Base-by-base conservation (phyloP, 768 basidiomycete genomes). In the Lanmaoa rubissima region DNA sequence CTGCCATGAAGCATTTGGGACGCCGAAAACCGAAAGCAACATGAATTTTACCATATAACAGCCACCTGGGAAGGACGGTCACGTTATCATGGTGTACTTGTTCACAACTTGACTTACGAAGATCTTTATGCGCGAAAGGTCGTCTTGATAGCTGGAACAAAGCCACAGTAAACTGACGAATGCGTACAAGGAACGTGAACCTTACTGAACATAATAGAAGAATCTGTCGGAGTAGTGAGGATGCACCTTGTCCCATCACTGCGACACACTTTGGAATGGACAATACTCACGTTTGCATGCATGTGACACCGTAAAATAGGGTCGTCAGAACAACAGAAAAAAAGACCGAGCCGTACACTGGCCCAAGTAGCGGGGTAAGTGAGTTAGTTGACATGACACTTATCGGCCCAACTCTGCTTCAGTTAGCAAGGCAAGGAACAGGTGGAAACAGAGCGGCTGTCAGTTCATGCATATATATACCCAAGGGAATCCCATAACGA, bases 261-360 rank as follows among this genome's bases (percentile, higher is more conserved):
- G 7, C 11, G 17, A 43, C 11, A 4, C 12, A 5, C 12, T n/a
- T 28, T 11, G 7, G 28, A 34, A 36, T 24, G 14, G 17, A 24
- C 5, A 17, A 21, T 5, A 48, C 58, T 40, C 41, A 61, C 60
- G 53, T 44, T 53, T 61, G 60, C 53, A 60, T 55, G 31, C 60
- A 60, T 14, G 52, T 13, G 6, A 48, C 5, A 2, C 59, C 53
- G 0, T 61, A 61, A 48, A 61, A 31, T 5, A 19, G 38, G 0
- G 53, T 48, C 7, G 58, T 38, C 26, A 45, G 3, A 16, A 60
- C 2, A 3, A 13, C 19, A 24, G 49, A 11, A 36, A 55, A 45
- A 55, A 28, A 0, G 53, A 16, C 17, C 39, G 31, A 6, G 10
- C 9, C 17, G 21, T n/a, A 24, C 21, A 24, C 21, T 24, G 21